These are phyloP conservation scores for Venturia carpophila DNA, from an alignment of 2,329 filamentous ascomycete genomes.

Conservation along the genomic window DNA sequence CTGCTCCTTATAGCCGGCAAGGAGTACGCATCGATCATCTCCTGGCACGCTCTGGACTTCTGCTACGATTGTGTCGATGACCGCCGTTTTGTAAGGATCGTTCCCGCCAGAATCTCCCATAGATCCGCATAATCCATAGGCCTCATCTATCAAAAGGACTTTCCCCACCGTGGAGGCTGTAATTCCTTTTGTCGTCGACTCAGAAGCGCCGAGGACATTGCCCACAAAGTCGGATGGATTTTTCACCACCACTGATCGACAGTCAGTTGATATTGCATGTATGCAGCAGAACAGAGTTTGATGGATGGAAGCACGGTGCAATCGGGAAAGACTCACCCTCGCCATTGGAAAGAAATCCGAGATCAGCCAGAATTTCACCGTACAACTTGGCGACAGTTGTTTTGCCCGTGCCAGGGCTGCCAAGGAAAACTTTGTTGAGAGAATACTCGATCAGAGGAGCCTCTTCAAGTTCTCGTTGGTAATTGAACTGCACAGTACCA, in stretches of 20 bases:
- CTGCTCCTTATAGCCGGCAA: slow-evolving; percentile 61
- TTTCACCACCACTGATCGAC: slow-evolving; percentile 54
- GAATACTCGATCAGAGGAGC: slow-evolving; percentile 51
- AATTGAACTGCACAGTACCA: slow-evolving; percentile 57
- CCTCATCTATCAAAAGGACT: slow-evolving; percentile 73
- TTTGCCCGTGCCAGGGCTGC: slow-evolving; percentile 67
- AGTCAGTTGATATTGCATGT: slow-evolving; percentile 7
- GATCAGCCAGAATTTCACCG: slow-evolving; percentile 56
- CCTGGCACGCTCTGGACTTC: slow-evolving; percentile 62
- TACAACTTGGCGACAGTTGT: slow-evolving; percentile 69
- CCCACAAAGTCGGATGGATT: slow-evolving; percentile 70
- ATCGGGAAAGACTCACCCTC: slow-evolving; percentile 44
- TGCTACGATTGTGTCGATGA: slow-evolving; percentile 67
- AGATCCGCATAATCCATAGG: slow-evolving; percentile 55
- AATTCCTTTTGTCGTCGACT: slow-evolving; percentile 64
- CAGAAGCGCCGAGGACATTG: slow-evolving; percentile 54
- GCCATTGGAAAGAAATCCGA: slow-evolving; percentile 59
- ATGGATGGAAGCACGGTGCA: neutral
- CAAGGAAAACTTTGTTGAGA: slow-evolving; percentile 63
- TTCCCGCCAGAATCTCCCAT: slow-evolving; percentile 28
- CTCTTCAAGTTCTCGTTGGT: slow-evolving; percentile 56
- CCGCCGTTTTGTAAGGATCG: slow-evolving; percentile 52
- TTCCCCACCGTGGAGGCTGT: slow-evolving; percentile 60
- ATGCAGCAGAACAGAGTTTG: no score
- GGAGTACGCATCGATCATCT: slow-evolving; percentile 63